phyloP scores from a whole-genome alignment of 1,284 basidiomycete genomes.

The Apiotrichum brassicae region DNA sequence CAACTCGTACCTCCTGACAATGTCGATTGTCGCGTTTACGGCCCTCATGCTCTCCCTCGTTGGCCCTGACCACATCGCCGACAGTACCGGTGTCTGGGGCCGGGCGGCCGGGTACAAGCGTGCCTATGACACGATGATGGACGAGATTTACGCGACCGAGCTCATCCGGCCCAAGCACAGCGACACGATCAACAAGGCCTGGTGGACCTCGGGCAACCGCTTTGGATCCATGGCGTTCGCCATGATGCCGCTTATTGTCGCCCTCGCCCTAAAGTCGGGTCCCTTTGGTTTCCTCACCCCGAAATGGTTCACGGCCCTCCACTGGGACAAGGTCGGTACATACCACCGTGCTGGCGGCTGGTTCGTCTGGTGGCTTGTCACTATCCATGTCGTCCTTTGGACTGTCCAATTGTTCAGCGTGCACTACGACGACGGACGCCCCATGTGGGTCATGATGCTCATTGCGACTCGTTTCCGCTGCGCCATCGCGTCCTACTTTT shows the following conservation, averaged over 20 bases:
- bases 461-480: slow-evolving; percentile 65
- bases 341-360: slow-evolving; percentile 68
- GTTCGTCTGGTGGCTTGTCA: slow-evolving; percentile 64
- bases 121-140: not conserved
- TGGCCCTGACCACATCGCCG: slow-evolving; percentile 67
- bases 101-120: not conserved
- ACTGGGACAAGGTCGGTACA: slow-evolving; percentile 69
- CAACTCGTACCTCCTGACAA: slow-evolving; percentile 56
- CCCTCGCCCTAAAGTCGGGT: slow-evolving; percentile 72
- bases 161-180: slow-evolving; percentile 16
- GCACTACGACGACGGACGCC: slow-evolving; percentile 48
- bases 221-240: slow-evolving; percentile 72
- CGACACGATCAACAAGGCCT: slow-evolving; percentile 61
- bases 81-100: slow-evolving; percentile 43
- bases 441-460: slow-evolving; percentile 61
- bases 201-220: slow-evolving; percentile 70
- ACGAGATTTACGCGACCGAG: slow-evolving; percentile 11
- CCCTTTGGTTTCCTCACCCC: slow-evolving; percentile 73
- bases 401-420: slow-evolving; percentile 62
- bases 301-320: slow-evolving; percentile 60
- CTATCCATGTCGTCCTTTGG: slow-evolving; percentile 68
- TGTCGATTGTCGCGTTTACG: slow-evolving; percentile 49
- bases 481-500: slow-evolving; percentile 63
- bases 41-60: slow-evolving; percentile 53
- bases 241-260: slow-evolving; percentile 65